These are phyloP conservation scores for Ceratobasidium sp. DNA, from an alignment of 1,284 basidiomycete species.

Conservation along the genomic window DNA sequence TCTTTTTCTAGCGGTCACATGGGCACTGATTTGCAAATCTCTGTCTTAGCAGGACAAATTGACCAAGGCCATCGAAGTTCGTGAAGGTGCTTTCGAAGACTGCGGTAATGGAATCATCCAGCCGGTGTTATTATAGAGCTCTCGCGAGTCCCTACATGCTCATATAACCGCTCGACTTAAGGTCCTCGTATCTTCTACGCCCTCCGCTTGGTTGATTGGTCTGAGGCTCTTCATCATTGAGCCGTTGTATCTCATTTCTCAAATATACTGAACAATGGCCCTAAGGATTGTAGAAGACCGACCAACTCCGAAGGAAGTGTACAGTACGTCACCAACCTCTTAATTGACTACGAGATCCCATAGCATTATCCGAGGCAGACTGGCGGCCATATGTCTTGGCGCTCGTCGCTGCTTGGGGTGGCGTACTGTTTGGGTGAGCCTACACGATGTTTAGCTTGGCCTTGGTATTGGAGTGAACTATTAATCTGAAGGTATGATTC, in stretches of 20 bases:
- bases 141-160: neutral
- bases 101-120: conserved; percentile 1
- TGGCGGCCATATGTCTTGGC: conserved; percentile 31
- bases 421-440: conserved; percentile 19
- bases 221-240: neutral
- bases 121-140: conserved; percentile 26
- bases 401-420: conserved; percentile 34
- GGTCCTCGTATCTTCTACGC: neutral
- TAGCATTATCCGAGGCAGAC: neutral
- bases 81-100: conserved; percentile 9
- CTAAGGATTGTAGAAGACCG: conserved; percentile 33
- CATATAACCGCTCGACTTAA: neutral
- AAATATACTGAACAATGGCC: neutral
- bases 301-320: conserved; percentile 38
- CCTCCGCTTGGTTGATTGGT: neutral
- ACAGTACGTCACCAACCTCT: neutral
- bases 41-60: neutral
- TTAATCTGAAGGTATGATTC: conserved; percentile 57
- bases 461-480: neutral
- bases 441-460: neutral
- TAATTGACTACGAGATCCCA: neutral
- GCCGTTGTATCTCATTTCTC: neutral
- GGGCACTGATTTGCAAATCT: conserved; percentile 5
- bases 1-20: conserved; percentile 4
- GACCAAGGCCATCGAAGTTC: conserved; percentile 4